Percentiles rank a stretch among this genome's conserved stretches.
Evolutionary conservation across 495 filamentous ascomycete genomes (phyloP).

Genomic region (Aspergillus kassunensis): DNA sequence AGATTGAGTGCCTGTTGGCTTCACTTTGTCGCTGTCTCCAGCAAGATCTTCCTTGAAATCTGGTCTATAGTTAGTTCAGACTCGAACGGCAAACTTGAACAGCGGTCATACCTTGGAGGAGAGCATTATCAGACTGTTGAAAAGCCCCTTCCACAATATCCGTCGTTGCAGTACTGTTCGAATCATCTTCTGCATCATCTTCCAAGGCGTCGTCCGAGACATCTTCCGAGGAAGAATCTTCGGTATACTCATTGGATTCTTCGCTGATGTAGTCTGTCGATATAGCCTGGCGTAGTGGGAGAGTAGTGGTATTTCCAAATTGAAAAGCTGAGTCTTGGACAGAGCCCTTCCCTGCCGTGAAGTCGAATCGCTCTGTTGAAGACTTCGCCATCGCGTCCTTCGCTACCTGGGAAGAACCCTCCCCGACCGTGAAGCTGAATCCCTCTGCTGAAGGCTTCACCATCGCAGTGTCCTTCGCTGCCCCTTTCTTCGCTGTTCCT

Average conservation of each 20-base stretch:
- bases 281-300: background rate
- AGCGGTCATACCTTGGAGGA: conserved; percentile 2
- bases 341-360: no score
- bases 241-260: background rate
- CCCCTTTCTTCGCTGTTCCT: background rate
- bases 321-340: no score
- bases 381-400: no score
- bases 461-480: no score
- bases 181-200: background rate
- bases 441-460: background rate
- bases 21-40: background rate
- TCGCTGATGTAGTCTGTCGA: background rate
- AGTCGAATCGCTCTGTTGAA: no score
- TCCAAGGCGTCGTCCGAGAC: background rate
- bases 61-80: background rate
- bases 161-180: background rate
- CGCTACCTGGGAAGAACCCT: no score
- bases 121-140: background rate
- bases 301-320: no score
- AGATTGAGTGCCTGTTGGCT: background rate
- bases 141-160: background rate
- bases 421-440: background rate
- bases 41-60: conserved; percentile 21
- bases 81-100: background rate
- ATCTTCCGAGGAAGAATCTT: no score